phyloP scores from a whole-genome alignment of 805 yeast genomes.

The Wickerhamiella azyma region DNA sequence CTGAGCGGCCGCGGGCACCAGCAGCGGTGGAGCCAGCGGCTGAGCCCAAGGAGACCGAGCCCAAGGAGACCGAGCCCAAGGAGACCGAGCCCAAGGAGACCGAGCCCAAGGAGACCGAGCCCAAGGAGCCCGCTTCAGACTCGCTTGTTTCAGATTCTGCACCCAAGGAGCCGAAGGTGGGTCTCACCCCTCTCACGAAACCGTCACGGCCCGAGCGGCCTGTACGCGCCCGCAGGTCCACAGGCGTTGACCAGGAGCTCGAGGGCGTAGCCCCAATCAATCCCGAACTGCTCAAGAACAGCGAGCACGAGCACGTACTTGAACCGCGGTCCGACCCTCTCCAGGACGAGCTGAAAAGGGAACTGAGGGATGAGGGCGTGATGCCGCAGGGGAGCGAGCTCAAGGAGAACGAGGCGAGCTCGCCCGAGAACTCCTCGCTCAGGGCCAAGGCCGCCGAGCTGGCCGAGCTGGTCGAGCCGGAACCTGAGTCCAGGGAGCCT shows the following conservation, averaged over 20 bases:
- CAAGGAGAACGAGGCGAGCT: background rate
- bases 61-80: conserved; percentile 1
- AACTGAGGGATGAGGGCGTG: background rate
- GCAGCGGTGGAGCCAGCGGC: too few species aligned
- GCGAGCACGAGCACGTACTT: too few species aligned
- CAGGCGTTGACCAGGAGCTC: background rate
- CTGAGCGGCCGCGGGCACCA: too few species aligned
- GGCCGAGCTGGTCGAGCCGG: too few species aligned
- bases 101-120: conserved; percentile 8
- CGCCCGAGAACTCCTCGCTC: too few species aligned
- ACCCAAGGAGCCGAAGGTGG: background rate
- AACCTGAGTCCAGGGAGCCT: background rate
- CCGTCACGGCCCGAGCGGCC: background rate
- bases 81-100: conserved; percentile 3
- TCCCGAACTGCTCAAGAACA: background rate
- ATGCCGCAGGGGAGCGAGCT: background rate
- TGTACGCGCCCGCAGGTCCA: background rate
- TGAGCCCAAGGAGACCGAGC: background rate
- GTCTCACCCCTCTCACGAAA: too few species aligned
- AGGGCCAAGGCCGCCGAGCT: background rate
- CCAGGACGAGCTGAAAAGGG: background rate
- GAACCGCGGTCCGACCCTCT: background rate
- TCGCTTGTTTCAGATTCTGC: too few species aligned
- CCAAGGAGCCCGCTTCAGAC: conserved; percentile 7
- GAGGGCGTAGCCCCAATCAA: background rate